Evolutionary conservation across 768 basidiomycete genomes (phyloP).

Genomic region (Fomitopsis pulvina): DNA sequence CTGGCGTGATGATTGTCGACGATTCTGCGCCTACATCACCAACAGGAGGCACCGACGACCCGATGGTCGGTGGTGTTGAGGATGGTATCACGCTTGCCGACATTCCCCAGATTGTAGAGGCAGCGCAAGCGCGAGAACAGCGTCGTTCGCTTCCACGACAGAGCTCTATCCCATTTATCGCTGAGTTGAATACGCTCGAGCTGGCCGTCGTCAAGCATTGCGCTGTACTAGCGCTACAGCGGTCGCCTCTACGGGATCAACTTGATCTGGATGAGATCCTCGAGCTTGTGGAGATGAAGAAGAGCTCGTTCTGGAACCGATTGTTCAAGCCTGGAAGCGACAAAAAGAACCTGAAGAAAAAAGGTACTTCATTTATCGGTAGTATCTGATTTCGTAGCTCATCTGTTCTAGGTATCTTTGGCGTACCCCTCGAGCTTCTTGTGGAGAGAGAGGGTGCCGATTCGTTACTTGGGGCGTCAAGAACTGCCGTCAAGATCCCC

Average conservation of each 20-base stretch:
- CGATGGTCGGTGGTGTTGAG: conserved; percentile 59
- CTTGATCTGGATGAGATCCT: conserved; percentile 90
- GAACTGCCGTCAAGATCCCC: conserved; percentile 79
- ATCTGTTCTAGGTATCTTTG: conserved; percentile 69
- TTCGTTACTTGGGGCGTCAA: conserved; percentile 84
- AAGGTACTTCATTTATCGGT: conserved; percentile 41
- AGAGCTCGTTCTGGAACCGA: conserved; percentile 94
- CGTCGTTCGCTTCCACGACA: conserved; percentile 76
- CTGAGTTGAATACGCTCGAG: conserved; percentile 79
- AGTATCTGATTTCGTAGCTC: conserved; percentile 2
- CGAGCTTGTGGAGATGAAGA: conserved; percentile 89
- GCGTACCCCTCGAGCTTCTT: conserved; percentile 85
- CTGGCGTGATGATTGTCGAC: conserved; percentile 85
- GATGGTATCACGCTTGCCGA: conserved; percentile 92
- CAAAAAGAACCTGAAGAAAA: conserved; percentile 89
- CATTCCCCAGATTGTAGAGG: conserved; percentile 89
- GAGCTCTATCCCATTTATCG: conserved; percentile 75
- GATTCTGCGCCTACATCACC: conserved; percentile 73
- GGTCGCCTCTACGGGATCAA: conserved; percentile 72
- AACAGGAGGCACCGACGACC: conserved; percentile 40
- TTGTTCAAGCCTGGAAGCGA: conserved; percentile 79
- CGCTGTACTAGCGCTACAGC: conserved; percentile 73
- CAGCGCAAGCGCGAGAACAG: conserved; percentile 84
- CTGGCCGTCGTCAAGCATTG: conserved; percentile 88
- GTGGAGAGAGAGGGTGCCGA: conserved; percentile 96